A percentile compares a stretch with the other conserved stretches of the same genome.
These are phyloP conservation scores for Poa annua DNA, from an alignment of 176 grass and related monocot genomes.

Conservation along the genomic window DNA sequence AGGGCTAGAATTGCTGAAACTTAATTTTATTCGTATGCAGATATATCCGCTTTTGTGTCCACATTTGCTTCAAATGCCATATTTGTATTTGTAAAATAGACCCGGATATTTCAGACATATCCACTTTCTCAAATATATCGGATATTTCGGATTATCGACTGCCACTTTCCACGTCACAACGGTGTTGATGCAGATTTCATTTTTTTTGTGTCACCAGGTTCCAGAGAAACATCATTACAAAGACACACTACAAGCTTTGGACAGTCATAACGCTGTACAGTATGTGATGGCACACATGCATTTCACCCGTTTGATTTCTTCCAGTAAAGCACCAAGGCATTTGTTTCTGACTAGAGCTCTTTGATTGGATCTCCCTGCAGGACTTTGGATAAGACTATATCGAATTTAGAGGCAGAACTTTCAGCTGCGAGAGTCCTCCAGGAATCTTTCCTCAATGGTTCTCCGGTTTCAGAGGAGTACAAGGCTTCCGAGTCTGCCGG, in stretches of 20 bases:
- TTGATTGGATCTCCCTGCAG: constrained; percentile 36
- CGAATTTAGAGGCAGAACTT: constrained; percentile 84
- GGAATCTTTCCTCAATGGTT: constrained; percentile 72
- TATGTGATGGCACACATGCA: constrained; percentile 43
- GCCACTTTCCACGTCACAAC: no score
- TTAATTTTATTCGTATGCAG: no score
- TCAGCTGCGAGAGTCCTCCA: constrained; percentile 74
- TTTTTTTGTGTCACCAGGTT: constrained; percentile 44
- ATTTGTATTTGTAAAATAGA: background rate
- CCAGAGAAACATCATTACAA: constrained; percentile 43
- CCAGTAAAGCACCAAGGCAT: background rate
- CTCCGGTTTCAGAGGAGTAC: constrained; percentile 69
- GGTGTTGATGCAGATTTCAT: constrained; percentile 30
- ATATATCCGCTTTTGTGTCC: no score
- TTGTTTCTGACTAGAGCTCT: constrained; percentile 16
- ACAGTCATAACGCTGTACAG: constrained; percentile 49
- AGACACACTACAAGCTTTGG: constrained; percentile 35
- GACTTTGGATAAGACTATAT: constrained; percentile 74
- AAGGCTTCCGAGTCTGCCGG: constrained; percentile 51
- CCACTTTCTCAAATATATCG: background rate
- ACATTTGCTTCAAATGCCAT: background rate
- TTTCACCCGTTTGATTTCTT: background rate
- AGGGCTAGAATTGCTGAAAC: no score
- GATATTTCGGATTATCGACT: background rate
- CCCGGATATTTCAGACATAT: background rate